These are phyloP conservation scores for Fusarium devonianum DNA, from an alignment of 2,329 filamentous ascomycete species.

Conservation along the genomic window DNA sequence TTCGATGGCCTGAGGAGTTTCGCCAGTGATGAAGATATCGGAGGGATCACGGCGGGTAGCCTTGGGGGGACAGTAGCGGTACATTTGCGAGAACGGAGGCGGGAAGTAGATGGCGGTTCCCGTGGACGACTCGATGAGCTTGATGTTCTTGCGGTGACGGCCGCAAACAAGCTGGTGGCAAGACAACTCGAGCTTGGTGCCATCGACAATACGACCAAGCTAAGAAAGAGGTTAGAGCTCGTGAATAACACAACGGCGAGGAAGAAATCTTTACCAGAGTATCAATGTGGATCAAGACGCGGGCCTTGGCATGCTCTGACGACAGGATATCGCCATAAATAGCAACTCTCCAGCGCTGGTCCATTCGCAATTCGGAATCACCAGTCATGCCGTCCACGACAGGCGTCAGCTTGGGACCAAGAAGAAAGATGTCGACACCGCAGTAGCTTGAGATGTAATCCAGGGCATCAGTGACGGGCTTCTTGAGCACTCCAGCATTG, in stretches of 20 bases:
- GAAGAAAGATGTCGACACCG: constrained; percentile 94
- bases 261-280: constrained; percentile 70
- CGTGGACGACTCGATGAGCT: constrained; percentile 93
- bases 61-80: constrained; percentile 85
- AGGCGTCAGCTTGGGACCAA: constrained; percentile 86
- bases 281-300: constrained; percentile 96
- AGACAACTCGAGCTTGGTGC: constrained; percentile 81
- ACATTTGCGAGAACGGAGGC: constrained; percentile 89
- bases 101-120: constrained; percentile 99
- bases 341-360: constrained; percentile 88
- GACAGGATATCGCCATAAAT: constrained; percentile 97
- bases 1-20: constrained; percentile 82
- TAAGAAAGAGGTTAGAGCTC: constrained; percentile 45
- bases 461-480: constrained; percentile 81
- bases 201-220: constrained; percentile 79
- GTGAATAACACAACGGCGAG: background rate
- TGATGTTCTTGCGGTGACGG: constrained; percentile 95
- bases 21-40: constrained; percentile 95
- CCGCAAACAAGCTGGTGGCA: constrained; percentile 93
- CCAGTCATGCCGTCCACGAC: constrained; percentile 78
- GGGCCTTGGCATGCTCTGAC: constrained; percentile 94
- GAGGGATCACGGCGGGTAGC: constrained; percentile 83
- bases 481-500: constrained; percentile 71
- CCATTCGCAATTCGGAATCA: constrained; percentile 81
- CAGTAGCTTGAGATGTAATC: constrained; percentile 88